These are phyloP conservation scores for Aspergillus niger DNA, from an alignment of 2,329 filamentous ascomycete genomes.

Conservation along the genomic window DNA sequence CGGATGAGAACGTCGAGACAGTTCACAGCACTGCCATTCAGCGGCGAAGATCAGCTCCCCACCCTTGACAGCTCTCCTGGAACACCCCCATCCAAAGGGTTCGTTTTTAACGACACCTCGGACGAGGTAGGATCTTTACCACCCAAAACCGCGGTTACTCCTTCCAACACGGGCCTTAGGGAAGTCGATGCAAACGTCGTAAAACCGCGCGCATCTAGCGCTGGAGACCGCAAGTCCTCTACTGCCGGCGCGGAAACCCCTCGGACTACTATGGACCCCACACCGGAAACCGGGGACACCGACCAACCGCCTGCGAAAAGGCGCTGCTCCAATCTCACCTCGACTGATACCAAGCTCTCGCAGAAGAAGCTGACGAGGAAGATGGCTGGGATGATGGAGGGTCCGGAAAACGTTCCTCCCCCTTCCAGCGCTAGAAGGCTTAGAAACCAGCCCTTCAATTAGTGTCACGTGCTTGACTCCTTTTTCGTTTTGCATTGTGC, in stretches of 20 bases:
- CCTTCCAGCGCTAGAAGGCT: constrained; percentile 31
- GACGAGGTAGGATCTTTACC: constrained; percentile 40
- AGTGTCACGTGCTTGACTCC: constrained; percentile 11
- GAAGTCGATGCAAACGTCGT: constrained; percentile 55
- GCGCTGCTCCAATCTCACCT: constrained; percentile 30
- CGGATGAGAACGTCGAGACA: constrained; percentile 49
- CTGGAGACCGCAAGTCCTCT: constrained; percentile 20
- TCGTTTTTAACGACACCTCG: constrained; percentile 55
- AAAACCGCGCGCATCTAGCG: constrained; percentile 31
- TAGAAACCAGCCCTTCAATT: constrained; percentile 33
- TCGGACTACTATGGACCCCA: constrained; percentile 10
- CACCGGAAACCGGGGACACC: constrained; percentile 25
- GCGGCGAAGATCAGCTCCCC: constrained; percentile 29
- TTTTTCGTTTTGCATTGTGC: constrained; percentile 13
- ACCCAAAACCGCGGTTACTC: constrained; percentile 30
- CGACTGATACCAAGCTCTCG: constrained; percentile 44
- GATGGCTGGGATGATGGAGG: constrained; percentile 45
- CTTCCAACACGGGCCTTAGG: constrained; percentile 49
- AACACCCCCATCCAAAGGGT: constrained; percentile 52
- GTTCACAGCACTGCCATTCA: constrained; percentile 34
- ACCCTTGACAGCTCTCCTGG: constrained; percentile 27
- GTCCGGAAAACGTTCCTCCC: constrained; percentile 47
- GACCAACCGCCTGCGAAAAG: constrained; percentile 32
- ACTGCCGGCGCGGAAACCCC: neutral
- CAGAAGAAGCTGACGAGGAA: constrained; percentile 44